Percentiles rank a stretch among this genome's conserved stretches.
phyloP scores from a whole-genome alignment of 2,329 filamentous ascomycete genomes.

The Nannizziopsis barbatae region DNA sequence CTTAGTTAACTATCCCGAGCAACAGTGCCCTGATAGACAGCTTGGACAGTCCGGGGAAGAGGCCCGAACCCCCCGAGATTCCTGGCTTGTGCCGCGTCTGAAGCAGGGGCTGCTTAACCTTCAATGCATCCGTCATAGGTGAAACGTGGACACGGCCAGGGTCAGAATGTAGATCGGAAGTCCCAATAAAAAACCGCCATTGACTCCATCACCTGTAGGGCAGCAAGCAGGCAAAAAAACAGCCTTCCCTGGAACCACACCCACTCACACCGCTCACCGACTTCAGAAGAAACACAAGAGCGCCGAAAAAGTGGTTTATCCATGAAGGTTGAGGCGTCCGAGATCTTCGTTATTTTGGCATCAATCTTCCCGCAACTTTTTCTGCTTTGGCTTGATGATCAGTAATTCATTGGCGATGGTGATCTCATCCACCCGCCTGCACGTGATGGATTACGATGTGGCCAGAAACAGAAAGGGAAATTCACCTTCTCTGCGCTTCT shows the following conservation, averaged over 20 bases:
- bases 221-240: background rate
- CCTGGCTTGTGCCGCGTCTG: background rate
- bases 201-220: background rate
- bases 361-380: too few species aligned
- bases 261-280: too few species aligned
- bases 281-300: too few species aligned
- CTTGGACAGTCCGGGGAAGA: background rate
- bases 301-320: background rate
- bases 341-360: background rate
- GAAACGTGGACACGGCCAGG: conserved; percentile 10
- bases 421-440: conserved; percentile 7
- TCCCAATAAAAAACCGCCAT: background rate
- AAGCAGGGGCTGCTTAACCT: conserved; percentile 1
- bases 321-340: background rate
- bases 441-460: conserved; percentile 7
- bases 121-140: conserved; percentile 4
- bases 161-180: conserved; percentile 3
- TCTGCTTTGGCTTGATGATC: too few species aligned
- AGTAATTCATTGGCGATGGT: background rate
- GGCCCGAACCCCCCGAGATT: background rate
- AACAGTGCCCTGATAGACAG: background rate
- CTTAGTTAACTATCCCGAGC: too few species aligned
- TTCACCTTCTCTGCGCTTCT: background rate
- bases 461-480: background rate
- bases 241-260: too few species aligned